Base-by-base conservation (phyloP, 176 grass and related monocot species). In the Canna indica region DNA sequence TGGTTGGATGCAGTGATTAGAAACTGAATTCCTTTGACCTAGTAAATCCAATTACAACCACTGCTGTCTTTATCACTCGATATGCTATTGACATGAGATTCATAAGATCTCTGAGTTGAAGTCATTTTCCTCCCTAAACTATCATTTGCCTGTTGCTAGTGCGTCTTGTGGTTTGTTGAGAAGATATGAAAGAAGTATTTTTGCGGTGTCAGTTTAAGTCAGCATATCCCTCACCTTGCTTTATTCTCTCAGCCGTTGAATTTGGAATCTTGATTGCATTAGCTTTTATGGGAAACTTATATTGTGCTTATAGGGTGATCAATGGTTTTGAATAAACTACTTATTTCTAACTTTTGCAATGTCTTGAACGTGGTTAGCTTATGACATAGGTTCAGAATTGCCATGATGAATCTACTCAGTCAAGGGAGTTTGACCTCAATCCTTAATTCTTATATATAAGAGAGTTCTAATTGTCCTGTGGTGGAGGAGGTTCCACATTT, bases 301-400 rank as follows among this genome's bases (percentile, higher is more conserved):
- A 5, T 1, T 5, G 50, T 54, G 50, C 50, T 24, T n/a, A 24
- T n/a, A n/a, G 50, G 17, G 3, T 54, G 18, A 54, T 54, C 50
- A n/a, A n/a, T 54, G 50, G 50, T n/a, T 54, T n/a, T 22, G 20
- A 54, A 22, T 18, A n/a, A 24, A n/a, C 50, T 24, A 54, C 50
- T 54, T n/a, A 1, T 46, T 54, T 54, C 50, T 54, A n/a, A 18
- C 22, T 54, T 54, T 54, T 7, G 15, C 17, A n/a, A 44, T 44
- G 41, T 26, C 59, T 34, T 32, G 59, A 62, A 62, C 33, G 30
- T 34, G 30, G 59, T 20, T 62, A 32, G 28, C 10, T 62, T 62
- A 32, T 33, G 59, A 62, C 33, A 27, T 34, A 62, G 27, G 29
- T 62, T 62, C 59, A 62, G 27, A 33, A 62, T 62, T 62, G 59